Conservation (phyloP, 2,329 filamentous ascomycete genomes). For the Monilinia aucupariae region DNA sequence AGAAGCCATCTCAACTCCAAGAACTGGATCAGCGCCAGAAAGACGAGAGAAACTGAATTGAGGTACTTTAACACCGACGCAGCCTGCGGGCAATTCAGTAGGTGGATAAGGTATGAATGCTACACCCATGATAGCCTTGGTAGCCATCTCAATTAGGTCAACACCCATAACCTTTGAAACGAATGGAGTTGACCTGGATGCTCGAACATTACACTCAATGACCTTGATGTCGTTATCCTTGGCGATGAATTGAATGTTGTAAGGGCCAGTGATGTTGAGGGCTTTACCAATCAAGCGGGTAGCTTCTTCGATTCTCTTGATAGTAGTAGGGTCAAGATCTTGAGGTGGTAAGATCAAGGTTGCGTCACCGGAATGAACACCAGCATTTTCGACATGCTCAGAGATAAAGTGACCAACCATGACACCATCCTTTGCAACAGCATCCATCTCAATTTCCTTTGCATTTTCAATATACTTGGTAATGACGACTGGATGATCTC, state of each 20-base stretch:
- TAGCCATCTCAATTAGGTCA: conserved; percentile 95
- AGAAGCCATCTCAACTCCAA: conserved; percentile 98
- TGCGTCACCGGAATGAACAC: conserved; percentile 96
- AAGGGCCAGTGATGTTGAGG: conserved; percentile 94
- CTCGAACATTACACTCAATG: conserved; percentile 96
- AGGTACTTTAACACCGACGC: conserved; percentile 94
- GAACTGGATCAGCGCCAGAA: conserved; percentile 89
- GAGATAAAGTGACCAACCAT: conserved; percentile 87
- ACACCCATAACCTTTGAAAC: conserved; percentile 93
- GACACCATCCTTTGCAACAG: conserved; percentile 78
- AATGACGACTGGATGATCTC: conserved; percentile 98
- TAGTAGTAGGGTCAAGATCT: conserved; percentile 68
- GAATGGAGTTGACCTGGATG: conserved; percentile 96
- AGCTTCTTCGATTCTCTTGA: conserved; percentile 89
- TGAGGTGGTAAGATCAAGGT: conserved; percentile 87
- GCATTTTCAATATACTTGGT: conserved; percentile 97
- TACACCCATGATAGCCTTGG: conserved; percentile 76
- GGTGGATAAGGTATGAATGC: conserved; percentile 79
- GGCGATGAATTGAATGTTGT: conserved; percentile 99
- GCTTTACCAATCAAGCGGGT: conserved; percentile 94
- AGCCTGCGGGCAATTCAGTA: conserved; percentile 68
- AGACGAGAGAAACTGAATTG: conserved; percentile 99
- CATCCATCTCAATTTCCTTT: conserved; percentile 93
- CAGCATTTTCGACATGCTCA: conserved; percentile 94
- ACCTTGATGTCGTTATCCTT: conserved; percentile 82